Percentiles rank a stretch among this genome's conserved stretches.
Evolutionary conservation across 345 rosid species (phyloP).

Genomic region (Eucalyptus grandis): DNA sequence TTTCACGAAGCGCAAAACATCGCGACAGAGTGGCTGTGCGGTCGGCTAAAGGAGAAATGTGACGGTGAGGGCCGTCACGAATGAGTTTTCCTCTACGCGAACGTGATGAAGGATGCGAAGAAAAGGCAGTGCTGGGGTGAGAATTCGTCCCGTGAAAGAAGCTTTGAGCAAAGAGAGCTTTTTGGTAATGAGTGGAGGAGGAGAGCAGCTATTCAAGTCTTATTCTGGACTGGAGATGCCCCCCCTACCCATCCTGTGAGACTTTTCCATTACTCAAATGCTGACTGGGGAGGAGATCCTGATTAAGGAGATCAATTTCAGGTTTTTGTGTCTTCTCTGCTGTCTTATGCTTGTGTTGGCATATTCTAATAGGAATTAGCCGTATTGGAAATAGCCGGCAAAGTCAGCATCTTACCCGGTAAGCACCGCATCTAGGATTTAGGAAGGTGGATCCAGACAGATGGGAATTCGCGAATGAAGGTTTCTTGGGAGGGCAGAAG

Average conservation of each 20-base stretch:
- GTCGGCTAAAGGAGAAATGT: neutral
- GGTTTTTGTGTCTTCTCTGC: too few species aligned
- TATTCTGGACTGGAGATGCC: neutral
- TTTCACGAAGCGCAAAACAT: neutral
- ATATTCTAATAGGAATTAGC: too few species aligned
- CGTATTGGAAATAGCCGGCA: too few species aligned
- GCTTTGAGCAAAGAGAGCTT: neutral
- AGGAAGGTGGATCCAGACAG: slow-evolving; percentile 82
- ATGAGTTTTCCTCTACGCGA: neutral
- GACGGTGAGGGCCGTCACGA: neutral
- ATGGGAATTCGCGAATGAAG: slow-evolving; percentile 94
- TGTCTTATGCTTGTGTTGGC: too few species aligned
- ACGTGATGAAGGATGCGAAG: neutral
- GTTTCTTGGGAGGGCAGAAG: slow-evolving; percentile 74
- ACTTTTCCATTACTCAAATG: too few species aligned
- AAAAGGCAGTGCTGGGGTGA: neutral
- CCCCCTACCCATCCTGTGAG: neutral
- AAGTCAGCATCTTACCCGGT: too few species aligned
- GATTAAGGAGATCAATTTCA: neutral
- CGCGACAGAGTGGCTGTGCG: neutral
- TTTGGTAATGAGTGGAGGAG: neutral
- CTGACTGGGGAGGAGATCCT: too few species aligned
- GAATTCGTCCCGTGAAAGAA: too few species aligned
- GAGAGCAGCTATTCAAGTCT: neutral
- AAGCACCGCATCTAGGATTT: slow-evolving; percentile 31